Base-by-base conservation (phyloP, 371 early-diverging fungal species). In the Lichtheimia ramosa region DNA sequence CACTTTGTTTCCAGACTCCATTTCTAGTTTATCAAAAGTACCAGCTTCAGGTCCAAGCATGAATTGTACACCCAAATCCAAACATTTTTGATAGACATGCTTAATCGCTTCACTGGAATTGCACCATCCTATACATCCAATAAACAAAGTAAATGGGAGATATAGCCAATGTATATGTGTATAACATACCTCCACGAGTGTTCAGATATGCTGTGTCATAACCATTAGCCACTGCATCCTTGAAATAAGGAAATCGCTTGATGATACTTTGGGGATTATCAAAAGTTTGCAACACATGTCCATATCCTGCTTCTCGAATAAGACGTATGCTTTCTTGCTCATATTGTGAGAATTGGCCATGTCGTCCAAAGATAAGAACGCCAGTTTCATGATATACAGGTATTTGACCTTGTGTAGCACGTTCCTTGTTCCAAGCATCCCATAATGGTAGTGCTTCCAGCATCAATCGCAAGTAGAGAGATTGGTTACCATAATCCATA, bases 351-450 rank as follows among this genome's bases (percentile, higher is more conserved):
- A 71, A 67, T 24, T 71, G 48, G 2, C 61, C 63, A 3, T 55
- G 59, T 21, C 51, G 48, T 7, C 70, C 69, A 41, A 81, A 66
- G 25, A 73, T 57, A 6, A 80, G 54, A 20, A 73, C 63, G 8
- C 82, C 82, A 14, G 73, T 74, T 46, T 80, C 68, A 50, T 75
- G 59, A 50, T 70, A 80, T 3, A 78, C 63, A 39, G 81, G 69
- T 3, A 28, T 27, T 34, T 48, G 51, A 21, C 60, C 60, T 34
- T 59, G 16, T 3, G 43, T 43, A 13, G 58, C 63, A 20, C 72
- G 65, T 28, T 82, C 84, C 48, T 69, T 58, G 56, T 84, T 81
- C 84, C 84, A 84, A 55, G 76, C 62, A 25, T 65, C 64, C 80
- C 81, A 85, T 14, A 59, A 48, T 7, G 70, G 66, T 28, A 83